Conservation (phyloP, 2,329 filamentous ascomycete species). For the Phialophora chinensis region DNA sequence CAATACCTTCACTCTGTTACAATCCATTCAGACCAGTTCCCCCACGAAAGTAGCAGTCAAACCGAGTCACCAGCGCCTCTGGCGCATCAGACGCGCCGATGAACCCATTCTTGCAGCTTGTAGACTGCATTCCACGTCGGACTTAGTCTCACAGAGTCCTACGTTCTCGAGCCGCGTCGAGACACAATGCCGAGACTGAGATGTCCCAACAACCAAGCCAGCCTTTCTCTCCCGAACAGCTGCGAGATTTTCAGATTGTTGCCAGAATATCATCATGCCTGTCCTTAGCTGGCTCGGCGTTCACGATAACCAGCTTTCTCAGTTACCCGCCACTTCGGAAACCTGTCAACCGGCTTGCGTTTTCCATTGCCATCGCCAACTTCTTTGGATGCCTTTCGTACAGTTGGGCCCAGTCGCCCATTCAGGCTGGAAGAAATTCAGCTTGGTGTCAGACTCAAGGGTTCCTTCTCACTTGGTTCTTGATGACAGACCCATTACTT, state of each 20-base stretch:
- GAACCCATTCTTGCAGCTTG: neutral
- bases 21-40: neutral
- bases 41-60: neutral
- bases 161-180: neutral
- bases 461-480: slow-evolving; percentile 33
- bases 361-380: slow-evolving; percentile 32
- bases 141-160: neutral
- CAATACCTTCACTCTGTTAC: neutral
- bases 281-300: slow-evolving; percentile 25
- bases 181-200: slow-evolving; percentile 4
- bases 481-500: slow-evolving; percentile 32
- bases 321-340: slow-evolving; percentile 29
- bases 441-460: slow-evolving; percentile 32
- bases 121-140: neutral
- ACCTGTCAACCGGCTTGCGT: slow-evolving; percentile 33
- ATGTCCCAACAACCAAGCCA: slow-evolving; percentile 20
- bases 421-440: slow-evolving; percentile 24
- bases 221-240: slow-evolving; percentile 20
- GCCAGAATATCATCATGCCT: slow-evolving; percentile 30
- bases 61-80: neutral
- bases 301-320: slow-evolving; percentile 31
- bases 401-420: slow-evolving; percentile 27
- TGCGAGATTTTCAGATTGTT: slow-evolving; percentile 25
- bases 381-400: slow-evolving; percentile 28
- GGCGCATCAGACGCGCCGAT: neutral